Evolutionary conservation across 768 basidiomycete genomes (phyloP).

Genomic region (Auriscalpium microsporum): DNA sequence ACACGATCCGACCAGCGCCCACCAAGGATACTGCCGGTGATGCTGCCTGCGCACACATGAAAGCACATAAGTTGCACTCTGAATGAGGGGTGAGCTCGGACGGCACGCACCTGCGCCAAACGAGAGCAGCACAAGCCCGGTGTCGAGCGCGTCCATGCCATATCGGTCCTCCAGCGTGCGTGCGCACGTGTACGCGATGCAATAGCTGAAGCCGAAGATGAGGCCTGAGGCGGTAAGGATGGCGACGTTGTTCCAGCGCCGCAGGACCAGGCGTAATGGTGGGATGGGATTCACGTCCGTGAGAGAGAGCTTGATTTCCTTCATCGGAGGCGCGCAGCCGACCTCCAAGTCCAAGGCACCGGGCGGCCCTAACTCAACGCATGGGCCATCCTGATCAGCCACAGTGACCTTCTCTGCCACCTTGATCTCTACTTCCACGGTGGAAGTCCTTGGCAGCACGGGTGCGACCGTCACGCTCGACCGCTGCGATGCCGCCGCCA

Average conservation of each 20-base stretch:
- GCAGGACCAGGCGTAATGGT: conserved; percentile 50
- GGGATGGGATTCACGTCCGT: conserved; percentile 69
- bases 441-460: conserved; percentile 18
- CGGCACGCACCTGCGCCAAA: conserved; percentile 53
- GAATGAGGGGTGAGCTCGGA: background rate
- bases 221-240: conserved; percentile 63
- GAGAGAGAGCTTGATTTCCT: conserved; percentile 45
- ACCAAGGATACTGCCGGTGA: conserved; percentile 46
- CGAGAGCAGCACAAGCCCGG: conserved; percentile 69
- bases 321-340: conserved; percentile 9
- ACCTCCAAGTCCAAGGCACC: conserved; percentile 5
- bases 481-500: conserved; percentile 17
- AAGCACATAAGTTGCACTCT: background rate
- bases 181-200: conserved; percentile 65
- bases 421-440: conserved; percentile 1
- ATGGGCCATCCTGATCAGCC: background rate
- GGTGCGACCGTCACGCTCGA: conserved; percentile 17
- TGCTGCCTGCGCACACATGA: conserved; percentile 28
- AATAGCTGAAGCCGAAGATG: conserved; percentile 63
- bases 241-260: conserved; percentile 56
- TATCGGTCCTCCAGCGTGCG: conserved; percentile 60
- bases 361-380: too few species aligned
- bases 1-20: conserved; percentile 51
- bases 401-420: background rate
- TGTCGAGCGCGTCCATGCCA: conserved; percentile 55